Base-by-base conservation (phyloP, 2,329 filamentous ascomycete species). In the Fusarium guadeloupense region DNA sequence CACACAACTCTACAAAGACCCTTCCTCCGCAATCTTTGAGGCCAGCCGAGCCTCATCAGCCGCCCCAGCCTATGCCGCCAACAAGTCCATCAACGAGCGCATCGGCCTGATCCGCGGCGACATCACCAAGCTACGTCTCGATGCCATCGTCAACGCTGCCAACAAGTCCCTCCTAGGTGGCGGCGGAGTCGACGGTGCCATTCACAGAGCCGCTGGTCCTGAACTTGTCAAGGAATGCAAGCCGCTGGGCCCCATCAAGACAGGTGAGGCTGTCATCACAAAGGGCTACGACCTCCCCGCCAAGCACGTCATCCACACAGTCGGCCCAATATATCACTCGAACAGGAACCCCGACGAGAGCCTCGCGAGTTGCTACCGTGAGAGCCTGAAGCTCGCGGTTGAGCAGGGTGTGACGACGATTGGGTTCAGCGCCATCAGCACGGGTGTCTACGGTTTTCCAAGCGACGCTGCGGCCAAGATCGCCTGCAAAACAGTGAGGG, bases 111-210 rank as follows among this genome's bases (percentile, higher is more conserved):
- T 92, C 64, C 84, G 85, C 52, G 85, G 86, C 66, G 92, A 97
- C 74, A 96, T 98, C 75, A 97, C 93, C 13, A 87, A 81, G 13
- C 85, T 98, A 5, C 74, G 82, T 26, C 83, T 93, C 39, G 91
- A 93, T 71, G 89, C 90, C 62, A 95, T 97, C 67, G 93, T 98
- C 74, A 98, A 98, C 74, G 94, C 95, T 1, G 94, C 95, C 38
- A 98, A 98, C 75, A 77, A 76, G 9, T 83, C 83, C 2, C 85
- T 98, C 1, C 82, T 90, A 1, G 93, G 93, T 49, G 95, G 95
- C 47, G 92, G 93, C n/a, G 95, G 95, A 30, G 93, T 98, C 14
- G 90, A 93, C 71, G 90, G 89, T 34, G 90, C 93, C 23, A 97
- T 98, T 68, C 95, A 98, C 74, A 76, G 83, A 25, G 92, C 89